A percentile compares a stretch with the other conserved stretches of the same genome.
Evolutionary conservation across 1,284 basidiomycete genomes (phyloP).

Genomic region (Meira nashicola): DNA sequence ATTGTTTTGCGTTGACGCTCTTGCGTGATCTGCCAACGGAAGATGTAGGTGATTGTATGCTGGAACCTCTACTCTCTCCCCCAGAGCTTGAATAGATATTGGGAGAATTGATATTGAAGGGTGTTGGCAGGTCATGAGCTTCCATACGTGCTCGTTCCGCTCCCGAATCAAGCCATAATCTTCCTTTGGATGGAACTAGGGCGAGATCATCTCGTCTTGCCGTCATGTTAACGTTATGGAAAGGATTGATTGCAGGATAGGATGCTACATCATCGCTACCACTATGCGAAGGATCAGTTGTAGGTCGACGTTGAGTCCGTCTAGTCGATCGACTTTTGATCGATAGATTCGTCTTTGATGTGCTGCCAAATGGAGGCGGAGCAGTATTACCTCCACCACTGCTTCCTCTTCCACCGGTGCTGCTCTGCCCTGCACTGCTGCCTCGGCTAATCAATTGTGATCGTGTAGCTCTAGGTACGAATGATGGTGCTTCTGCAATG

Average conservation of each 20-base stretch:
- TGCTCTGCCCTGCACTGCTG: too few relatives aligned
- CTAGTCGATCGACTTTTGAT: slow-evolving; percentile 12
- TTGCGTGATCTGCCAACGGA: not conserved
- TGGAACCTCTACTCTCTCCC: not conserved
- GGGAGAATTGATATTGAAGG: not conserved
- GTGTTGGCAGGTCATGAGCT: not conserved
- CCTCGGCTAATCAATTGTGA: too few relatives aligned
- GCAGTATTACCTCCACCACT: too few relatives aligned
- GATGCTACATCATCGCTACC: too few relatives aligned
- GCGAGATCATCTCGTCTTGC: slow-evolving; percentile 1
- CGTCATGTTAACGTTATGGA: too few relatives aligned
- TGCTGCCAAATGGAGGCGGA: too few relatives aligned
- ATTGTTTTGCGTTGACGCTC: not conserved
- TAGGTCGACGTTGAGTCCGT: slow-evolving; percentile 12
- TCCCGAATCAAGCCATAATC: not conserved
- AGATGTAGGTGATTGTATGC: not conserved
- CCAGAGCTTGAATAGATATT: not conserved
- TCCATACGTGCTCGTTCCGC: slow-evolving; percentile 5
- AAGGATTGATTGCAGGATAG: too few relatives aligned
- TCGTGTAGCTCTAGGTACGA: too few relatives aligned
- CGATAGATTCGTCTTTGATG: too few relatives aligned
- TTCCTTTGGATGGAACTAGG: not conserved
- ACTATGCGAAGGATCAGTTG: slow-evolving; percentile 24
- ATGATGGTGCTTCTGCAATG: too few relatives aligned
- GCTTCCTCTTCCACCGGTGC: too few relatives aligned